Base-by-base conservation (phyloP, 305 asterid genomes). In the Striga hermonthica region DNA sequence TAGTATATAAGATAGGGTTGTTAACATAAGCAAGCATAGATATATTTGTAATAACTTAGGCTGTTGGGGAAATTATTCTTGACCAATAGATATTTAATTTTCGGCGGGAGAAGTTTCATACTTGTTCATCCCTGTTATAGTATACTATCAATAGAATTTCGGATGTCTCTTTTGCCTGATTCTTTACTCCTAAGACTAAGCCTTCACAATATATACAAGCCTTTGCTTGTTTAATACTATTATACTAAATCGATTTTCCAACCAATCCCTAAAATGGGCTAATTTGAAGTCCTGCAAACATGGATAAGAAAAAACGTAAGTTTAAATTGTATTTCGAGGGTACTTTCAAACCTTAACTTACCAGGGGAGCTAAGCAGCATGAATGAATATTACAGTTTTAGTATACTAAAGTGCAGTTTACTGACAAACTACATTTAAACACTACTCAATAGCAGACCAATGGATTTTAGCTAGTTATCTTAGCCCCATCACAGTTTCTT, bases 241-340 rank as follows among this genome's bases (percentile, higher is more conserved):
- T 22, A 22, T n/a, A 62, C 14, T 55, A n/a, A 12, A 50, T 10
- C n/a, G 64, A 14, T 53, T 47, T 38, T 14, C 41, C 56, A 57
- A 44, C 57, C 22, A 70, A 70, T 50, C 45, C 57, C 11, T 43
- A 9, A 66, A 9, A 28, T 13, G 54, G 31, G 28, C 13, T 60
- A 44, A 37, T 47, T 56, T 40, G 63, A 64, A 35, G 57, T 57
- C 59, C 62, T 65, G 57, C 35, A 8, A 9, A 34, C 53, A 60
- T 8, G 59, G 52, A 50, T 37, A 16, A 22, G 4, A 39, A 52
- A 60, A 69, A 16, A 35, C 14, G 53, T 60, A 54, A 6, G 57
- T 39, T 6, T 28, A 52, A 41, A 15, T 16, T 41, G 28, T 13
- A 38, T 4, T 31, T 4, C 34, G 40, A 53, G 5, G 31, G 55